Base-by-base conservation (phyloP, 2,329 filamentous ascomycete genomes). In the Camillea tinctor region DNA sequence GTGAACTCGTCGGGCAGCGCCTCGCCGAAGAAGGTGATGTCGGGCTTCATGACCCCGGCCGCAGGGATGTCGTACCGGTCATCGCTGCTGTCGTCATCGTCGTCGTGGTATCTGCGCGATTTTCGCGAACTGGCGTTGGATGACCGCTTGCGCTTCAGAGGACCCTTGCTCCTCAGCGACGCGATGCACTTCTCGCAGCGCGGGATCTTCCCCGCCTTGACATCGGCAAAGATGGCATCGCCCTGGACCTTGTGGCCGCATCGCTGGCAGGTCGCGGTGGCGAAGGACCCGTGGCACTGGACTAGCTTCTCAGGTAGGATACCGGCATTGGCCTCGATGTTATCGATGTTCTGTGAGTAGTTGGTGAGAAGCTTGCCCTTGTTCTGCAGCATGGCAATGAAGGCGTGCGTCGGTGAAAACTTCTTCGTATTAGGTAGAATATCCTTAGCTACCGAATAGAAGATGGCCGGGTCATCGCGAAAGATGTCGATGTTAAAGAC, bases 341-440 rank as follows among this genome's bases (percentile, higher is more conserved):
- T 97, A 80, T 99, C 95, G 71, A 99, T 98, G 75, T 99, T 99
- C 74, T 99, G 95, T 0, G 95, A 96, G 79, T 97, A 99, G 77
- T 98, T 97, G 50, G 93, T 98, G 61, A 97, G 84, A 6, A 99
- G 84, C 75, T 97, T 97, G 66, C 86, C 88, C 74, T 93, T 90
- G 67, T 94, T 84, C 75, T 99, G 91, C 40, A 99, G 84, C 68
- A 97, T 83, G 36, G 88, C 87, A 71, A 99, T 96, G 78, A 99
- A 99, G 56, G 90, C 88, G 80, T 99, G 95, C 0, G 95, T 98
- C 0, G 94, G 93, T 1, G 94, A 93, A 79, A 88, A 96, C 69
- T 88, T 88, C 66, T 91, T 88, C 15, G 89, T 88, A 21, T 87
- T 63, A 7, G 94, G 93, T 26, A 98, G 79, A 65, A 98, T 97